Evolutionary conservation across 371 early-diverging fungal genomes (phyloP), one percentile per base, ranked within the genome.

Genomic region (Zancudomyces culisetae): DNA sequence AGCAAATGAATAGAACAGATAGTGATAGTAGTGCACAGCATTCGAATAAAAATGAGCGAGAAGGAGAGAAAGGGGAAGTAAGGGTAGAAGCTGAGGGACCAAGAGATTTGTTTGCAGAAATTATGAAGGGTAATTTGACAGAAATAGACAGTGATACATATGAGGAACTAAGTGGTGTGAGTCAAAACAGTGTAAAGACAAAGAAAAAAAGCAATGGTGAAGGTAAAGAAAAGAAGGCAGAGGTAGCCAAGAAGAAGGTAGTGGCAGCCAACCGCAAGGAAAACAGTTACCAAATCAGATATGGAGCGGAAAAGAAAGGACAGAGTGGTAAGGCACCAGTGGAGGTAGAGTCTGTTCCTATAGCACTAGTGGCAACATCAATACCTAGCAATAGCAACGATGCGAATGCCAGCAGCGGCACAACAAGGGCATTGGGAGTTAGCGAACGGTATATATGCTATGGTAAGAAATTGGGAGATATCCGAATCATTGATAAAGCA

Each of bases 371-470:
- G 35, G 6, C 35, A 35, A 35, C 35, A 35, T 35, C 35, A 35
- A 15, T 35, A 15, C n/a, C n/a, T n/a, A n/a, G n/a, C n/a, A n/a
- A n/a, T n/a, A n/a, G n/a, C n/a, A n/a, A n/a, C n/a, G n/a, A n/a
- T n/a, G n/a, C n/a, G n/a, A n/a, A n/a, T n/a, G n/a, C n/a, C n/a
- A 15, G 35, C 10, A 35, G 35, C 15, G 35, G 35, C 15, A 35
- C 10, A 15, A 21, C 18, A 3, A 22, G 50, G 4, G 50, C 50
- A 8, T 29, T 49, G 22, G 50, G 50, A 13, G 50, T 39, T 13
- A 49, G 28, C 21, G 30, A 40, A n/a, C 2, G 13, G 19, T 49
- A 29, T 23, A 49, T 49, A 6, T 49, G 50, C 39, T 49, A 49
- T 23, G 50, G 50, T 4, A 49, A 49, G 39, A 27, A 30, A n/a